A percentile compares a stretch with the other conserved stretches of the same genome.
Conservation (phyloP, 108 stramenopile species). For the Conticribra guillardii region DNA sequence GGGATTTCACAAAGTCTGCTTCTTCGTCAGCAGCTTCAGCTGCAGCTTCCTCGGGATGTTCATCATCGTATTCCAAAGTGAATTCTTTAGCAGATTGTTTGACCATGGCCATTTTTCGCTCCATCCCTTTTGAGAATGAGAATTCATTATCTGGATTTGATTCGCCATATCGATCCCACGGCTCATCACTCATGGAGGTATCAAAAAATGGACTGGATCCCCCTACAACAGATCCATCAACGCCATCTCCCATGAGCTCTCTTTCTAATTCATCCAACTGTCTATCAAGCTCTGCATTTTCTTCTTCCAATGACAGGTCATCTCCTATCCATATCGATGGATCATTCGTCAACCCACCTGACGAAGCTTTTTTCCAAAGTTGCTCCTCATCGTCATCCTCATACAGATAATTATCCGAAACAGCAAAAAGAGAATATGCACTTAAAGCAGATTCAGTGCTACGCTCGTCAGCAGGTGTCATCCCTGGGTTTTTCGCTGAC, state of each 20-base stretch:
- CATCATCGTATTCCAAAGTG: constrained; percentile 50
- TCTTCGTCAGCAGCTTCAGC: constrained; percentile 46
- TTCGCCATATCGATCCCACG: constrained; percentile 76
- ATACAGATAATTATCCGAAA: constrained; percentile 76
- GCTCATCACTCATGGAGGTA: constrained; percentile 60
- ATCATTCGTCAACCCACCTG: constrained; percentile 26
- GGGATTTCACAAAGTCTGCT: constrained; percentile 57
- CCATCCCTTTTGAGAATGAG: constrained; percentile 34
- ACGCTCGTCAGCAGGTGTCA: constrained; percentile 40
- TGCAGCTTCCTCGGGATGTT: constrained; percentile 44
- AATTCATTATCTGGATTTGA: constrained; percentile 34
- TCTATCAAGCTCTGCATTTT: constrained; percentile 48
- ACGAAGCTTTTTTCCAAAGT: constrained; percentile 16
- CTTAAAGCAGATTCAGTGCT: constrained; percentile 67
- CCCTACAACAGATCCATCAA: constrained; percentile 49
- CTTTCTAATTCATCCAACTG: constrained; percentile 59
- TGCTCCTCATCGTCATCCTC: constrained; percentile 56
- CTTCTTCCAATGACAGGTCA: constrained; percentile 44
- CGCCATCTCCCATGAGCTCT: constrained; percentile 37
- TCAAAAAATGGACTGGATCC: constrained; percentile 53
- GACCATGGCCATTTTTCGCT: constrained; percentile 49
- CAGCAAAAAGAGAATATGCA: constrained; percentile 58
- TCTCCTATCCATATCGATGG: constrained; percentile 40
- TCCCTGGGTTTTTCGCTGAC: constrained; percentile 34
- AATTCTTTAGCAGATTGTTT: constrained; percentile 37